Conservation (phyloP, 129 eudicot species). For the Lactuca saligna region DNA sequence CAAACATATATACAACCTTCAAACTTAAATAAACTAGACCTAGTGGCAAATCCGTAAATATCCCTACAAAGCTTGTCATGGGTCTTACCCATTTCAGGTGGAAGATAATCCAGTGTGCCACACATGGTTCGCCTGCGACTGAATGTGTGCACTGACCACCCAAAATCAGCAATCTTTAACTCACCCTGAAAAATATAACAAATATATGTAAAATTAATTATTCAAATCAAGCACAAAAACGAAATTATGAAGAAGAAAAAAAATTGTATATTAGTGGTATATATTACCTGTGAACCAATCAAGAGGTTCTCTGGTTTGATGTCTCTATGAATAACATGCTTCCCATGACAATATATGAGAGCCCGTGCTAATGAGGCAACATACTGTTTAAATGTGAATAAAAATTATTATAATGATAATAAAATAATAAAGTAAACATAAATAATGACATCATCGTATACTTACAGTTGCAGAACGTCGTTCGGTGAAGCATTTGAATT, state of each 20-base stretch:
- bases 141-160: conserved; percentile 98
- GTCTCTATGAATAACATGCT: conserved; percentile 95
- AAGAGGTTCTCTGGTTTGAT: conserved; percentile 93
- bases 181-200: conserved; percentile 64
- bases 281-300: conserved; percentile 74
- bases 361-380: conserved; percentile 92
- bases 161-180: conserved; percentile 94
- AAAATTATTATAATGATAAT: no score
- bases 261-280: background rate
- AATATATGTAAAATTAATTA: background rate
- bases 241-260: background rate
- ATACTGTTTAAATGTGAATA: conserved; percentile 50
- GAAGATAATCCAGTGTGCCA: conserved; percentile 95
- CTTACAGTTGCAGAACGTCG: conserved; percentile 78
- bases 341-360: conserved; percentile 91
- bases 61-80: no score
- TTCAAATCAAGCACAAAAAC: background rate
- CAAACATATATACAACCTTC: background rate
- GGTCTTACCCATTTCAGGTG: conserved; percentile 96
- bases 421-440: background rate
- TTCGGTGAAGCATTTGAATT: conserved; percentile 77
- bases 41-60: no score
- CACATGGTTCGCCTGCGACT: conserved; percentile 92
- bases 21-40: background rate
- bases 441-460: background rate